Base-by-base conservation (phyloP, 306 rosid species). In the Gillenia trifoliata region DNA sequence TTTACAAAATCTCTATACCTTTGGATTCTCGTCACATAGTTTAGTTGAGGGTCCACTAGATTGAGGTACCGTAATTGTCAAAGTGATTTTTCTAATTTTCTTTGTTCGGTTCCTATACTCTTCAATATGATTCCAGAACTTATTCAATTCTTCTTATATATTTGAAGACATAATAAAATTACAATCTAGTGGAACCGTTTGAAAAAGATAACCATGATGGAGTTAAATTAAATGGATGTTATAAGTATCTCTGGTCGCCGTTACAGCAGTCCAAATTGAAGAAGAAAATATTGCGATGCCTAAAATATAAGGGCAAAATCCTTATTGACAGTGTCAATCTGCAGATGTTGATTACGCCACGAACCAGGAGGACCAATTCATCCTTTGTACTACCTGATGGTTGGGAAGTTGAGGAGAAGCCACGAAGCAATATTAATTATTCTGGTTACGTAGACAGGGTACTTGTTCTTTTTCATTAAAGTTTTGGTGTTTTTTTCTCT, bases 321-420 rank as follows among this genome's bases (percentile, higher is more conserved):
- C 63, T 66, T 72, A 60, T 75, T 74, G 38, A 60, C 22, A 22
- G 16, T 56, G 56, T 38, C 72, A 20, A 73, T 60, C 61, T 65
- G 83, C 82, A 85, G 85, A 69, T 36, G 73, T 78, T 68, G 49
- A 41, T 67, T 8, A 13, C 49, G 5, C 64, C 70, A 41, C 52
- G 4, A 52, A 66, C 47, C 64, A 40, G 40, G 45, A 41, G 54
- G 67, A 31, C 57, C 34, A 19, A 59, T 57, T 56, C 84, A 26
- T 62, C 55, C 64, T 52, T 78, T 54, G 76, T 50, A 38, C 82
- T 82, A 75, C 88, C 87, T 23, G 79, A 76, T 75, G 81, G 55
- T 77, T 81, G 87, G 82, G 77, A 60, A 67, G 68, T 84, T 45
- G 78, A 76, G 82, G 79, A 71, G 79, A 75, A 26, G 50, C 81